Evolutionary conservation across 1,284 basidiomycete genomes (phyloP), one percentile per base, ranked within the genome.

Genomic region (Irpex sp.): DNA sequence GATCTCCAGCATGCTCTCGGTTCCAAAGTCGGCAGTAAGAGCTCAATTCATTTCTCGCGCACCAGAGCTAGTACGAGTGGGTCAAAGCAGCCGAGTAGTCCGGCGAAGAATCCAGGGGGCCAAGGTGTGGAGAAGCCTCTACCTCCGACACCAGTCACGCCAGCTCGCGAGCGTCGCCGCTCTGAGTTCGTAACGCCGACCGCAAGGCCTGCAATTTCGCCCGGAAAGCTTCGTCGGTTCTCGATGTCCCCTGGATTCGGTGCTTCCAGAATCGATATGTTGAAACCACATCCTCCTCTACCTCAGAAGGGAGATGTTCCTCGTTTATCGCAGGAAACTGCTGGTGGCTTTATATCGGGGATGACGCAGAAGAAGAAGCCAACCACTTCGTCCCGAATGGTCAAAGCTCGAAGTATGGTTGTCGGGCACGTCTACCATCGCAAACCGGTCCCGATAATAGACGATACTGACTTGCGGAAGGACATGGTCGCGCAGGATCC

Each of bases 201-300:
- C 19, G 31, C 53, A 11, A 51, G 17, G 9, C 4, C 17, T 21
- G 50, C 8, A 49, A 47, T 4, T 57, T 31, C 37, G 46, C 60
- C 31, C 3, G 53, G 21, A 33, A 69, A 69, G 19, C 43, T 61
- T 9, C 63, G 69, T 17, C 60, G 71, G 5, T 71, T 74, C 59
- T 74, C 72, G 5, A 57, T 74, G 21, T 68, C 71, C 1, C 70
- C 72, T 1, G 67, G 69, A 11, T 58, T 72, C 8, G 66, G 67
- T 4, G 66, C 63, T 56, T 66, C 71, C 8, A 64, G 59, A 43
- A 37, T 71, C 33, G 71, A 72, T 19, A 67, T 71, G 1, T 59
- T 73, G 4, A 60, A 68, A 5, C 71, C 73, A 9, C 72, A 70
- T 39, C 72, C 72, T 3, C 69, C 71, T 3, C 49, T 73, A 8